Base-by-base conservation (phyloP, 345 rosid genomes). In the Camelina laxa region DNA sequence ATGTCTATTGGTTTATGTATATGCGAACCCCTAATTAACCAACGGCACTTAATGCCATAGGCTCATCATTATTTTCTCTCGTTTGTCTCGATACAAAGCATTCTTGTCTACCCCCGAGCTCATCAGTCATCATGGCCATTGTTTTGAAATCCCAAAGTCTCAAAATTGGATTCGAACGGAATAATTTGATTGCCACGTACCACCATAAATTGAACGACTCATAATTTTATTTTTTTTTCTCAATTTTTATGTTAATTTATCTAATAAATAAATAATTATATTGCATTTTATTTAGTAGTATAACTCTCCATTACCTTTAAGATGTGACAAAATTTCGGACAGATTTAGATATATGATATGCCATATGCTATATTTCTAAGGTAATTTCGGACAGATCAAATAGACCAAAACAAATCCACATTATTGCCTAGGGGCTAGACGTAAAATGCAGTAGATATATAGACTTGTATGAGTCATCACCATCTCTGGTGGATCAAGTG, bases 11-110 rank as follows among this genome's bases (percentile, higher is more conserved):
- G 67, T 63, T 70, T 64, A 63, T 70, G 45, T 11, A 76, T 64
- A 45, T 70, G 65, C 54, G 67, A 71, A 70, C 65, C 54, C 42
- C 13, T 76, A 63, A 70, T 63, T 64, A 76, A 62, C 70, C 70
- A 76, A 76, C 16, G 65, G 30, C 65, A 76, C 75, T 75, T 33
- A 61, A 22, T 61, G 70, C 70, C 7, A 76, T 75, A 75, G 80
- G 21, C 59, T 76, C 65, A 76, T 76, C 70, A 76, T 76, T 51
- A 36, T 20, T 51, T 60, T 60, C 20, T 41, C 20, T 75, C 33
- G 48, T 69, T 35, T 55, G 75, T 69, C 65, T 75, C 79, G 64
- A 69, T 75, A 61, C 58, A 75, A 60, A 69, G 59, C 70, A 60
- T 41, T 68, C 48, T 75, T 68, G 63, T 68, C 79, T 51, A 67